Evolutionary conservation across 495 filamentous ascomycete species (phyloP).

Genomic region (Massariosphaeria phaeospora): DNA sequence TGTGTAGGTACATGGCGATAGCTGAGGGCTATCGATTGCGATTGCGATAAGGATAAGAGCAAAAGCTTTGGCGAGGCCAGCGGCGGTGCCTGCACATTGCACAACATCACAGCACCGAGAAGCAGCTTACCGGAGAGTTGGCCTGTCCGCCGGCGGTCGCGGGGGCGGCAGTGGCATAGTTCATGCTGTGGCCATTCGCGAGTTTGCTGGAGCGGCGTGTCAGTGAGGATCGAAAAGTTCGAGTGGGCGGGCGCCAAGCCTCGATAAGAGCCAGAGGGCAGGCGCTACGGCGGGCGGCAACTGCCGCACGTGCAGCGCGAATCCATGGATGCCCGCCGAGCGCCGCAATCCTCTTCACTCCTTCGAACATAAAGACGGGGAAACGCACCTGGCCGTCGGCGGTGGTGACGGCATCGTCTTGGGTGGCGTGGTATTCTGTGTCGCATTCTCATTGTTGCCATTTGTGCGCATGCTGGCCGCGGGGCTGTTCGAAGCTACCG

Average conservation of each 20-base stretch:
- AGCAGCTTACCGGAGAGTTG: conserved; percentile 59
- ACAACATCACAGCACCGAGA: conserved; percentile 4
- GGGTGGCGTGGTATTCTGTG: conserved; percentile 9
- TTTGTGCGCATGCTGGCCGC: conserved; percentile 45
- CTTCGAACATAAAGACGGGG: neutral
- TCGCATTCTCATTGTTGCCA: conserved; percentile 16
- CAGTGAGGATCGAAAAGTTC: conserved; percentile 29
- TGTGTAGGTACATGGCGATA: neutral
- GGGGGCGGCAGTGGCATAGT: conserved; percentile 60
- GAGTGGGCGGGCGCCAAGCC: conserved; percentile 16
- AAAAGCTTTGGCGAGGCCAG: conserved; percentile 22
- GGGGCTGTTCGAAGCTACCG: conserved; percentile 57
- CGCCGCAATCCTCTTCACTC: too few species aligned
- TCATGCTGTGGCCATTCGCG: conserved; percentile 52
- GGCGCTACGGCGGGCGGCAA: conserved; percentile 10
- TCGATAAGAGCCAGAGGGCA: conserved; percentile 18
- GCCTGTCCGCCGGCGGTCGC: conserved; percentile 63
- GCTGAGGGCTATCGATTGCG: conserved; percentile 23
- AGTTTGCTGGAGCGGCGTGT: conserved; percentile 40
- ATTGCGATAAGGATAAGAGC: conserved; percentile 35
- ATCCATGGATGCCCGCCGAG: too few species aligned
- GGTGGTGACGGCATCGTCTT: conserved; percentile 18
- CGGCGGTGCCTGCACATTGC: neutral
- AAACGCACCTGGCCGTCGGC: conserved; percentile 3
- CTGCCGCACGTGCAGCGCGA: conserved; percentile 11